These are phyloP conservation scores for Fonsecaea multimorphosa DNA, from an alignment of 2,329 filamentous ascomycete genomes.

Conservation along the genomic window DNA sequence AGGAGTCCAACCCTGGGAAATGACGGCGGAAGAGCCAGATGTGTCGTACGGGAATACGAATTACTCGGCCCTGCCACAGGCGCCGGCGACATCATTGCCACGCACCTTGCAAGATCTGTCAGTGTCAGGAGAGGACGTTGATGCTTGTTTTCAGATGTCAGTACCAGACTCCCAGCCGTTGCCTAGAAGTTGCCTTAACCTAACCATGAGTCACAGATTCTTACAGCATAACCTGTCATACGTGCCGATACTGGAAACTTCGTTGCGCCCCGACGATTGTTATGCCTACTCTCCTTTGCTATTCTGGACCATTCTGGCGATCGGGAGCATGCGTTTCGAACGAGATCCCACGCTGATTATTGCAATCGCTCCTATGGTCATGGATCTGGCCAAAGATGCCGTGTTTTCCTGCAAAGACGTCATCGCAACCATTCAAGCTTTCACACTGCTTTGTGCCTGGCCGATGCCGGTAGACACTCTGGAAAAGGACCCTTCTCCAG, in stretches of 20 bases:
- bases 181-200: neutral
- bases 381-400: slow-evolving; percentile 13
- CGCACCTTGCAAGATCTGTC: slow-evolving; percentile 5
- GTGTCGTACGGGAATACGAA: neutral
- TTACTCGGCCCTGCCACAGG: neutral
- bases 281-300: slow-evolving; percentile 63
- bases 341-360: slow-evolving; percentile 60
- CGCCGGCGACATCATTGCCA: neutral
- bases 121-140: slow-evolving; percentile 8
- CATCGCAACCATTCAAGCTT: slow-evolving; percentile 7
- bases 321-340: slow-evolving; percentile 65
- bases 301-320: slow-evolving; percentile 69
- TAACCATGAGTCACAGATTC: slow-evolving; percentile 56
- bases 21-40: neutral
- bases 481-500: slow-evolving; percentile 4
- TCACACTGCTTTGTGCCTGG: slow-evolving; percentile 19
- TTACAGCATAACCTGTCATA: slow-evolving; percentile 68
- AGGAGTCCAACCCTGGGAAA: neutral
- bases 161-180: neutral
- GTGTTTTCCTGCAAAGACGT: neutral
- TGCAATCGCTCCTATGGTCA: slow-evolving; percentile 45
- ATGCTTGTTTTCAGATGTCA: slow-evolving; percentile 6
- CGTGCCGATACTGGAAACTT: slow-evolving; percentile 64
- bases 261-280: slow-evolving; percentile 61
- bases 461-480: slow-evolving; percentile 11